A percentile compares a stretch with the other conserved stretches of the same genome.
Conservation (phyloP, 768 basidiomycete species). For the Mrakia blollopis region DNA sequence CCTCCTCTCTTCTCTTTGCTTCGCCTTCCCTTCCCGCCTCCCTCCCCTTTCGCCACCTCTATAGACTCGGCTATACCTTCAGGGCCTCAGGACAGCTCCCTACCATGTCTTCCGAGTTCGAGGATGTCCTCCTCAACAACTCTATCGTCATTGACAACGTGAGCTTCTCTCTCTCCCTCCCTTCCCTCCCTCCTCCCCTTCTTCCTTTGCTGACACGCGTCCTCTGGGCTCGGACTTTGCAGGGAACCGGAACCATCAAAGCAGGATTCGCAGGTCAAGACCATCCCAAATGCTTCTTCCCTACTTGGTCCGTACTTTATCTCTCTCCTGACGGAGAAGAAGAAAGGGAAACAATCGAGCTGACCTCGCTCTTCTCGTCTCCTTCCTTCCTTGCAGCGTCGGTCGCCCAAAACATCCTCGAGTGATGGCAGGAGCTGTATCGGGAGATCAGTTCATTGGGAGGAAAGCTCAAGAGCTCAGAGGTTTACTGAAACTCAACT, state of each 20-base stretch:
- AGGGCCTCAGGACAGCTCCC: background rate
- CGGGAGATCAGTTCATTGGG: slow-evolving; percentile 95
- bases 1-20: background rate
- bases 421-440: slow-evolving; percentile 90
- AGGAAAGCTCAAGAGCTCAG: slow-evolving; percentile 90
- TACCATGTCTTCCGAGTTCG: slow-evolving; percentile 25
- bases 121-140: slow-evolving; percentile 33
- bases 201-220: background rate
- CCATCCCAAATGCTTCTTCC: slow-evolving; percentile 98
- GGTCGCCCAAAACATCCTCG: slow-evolving; percentile 95
- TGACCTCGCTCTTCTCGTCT: background rate
- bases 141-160: slow-evolving; percentile 92
- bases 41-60: background rate
- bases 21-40: background rate
- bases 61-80: background rate
- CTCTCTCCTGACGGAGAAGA: background rate
- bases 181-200: slow-evolving; percentile 5
- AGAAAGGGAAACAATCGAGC: background rate
- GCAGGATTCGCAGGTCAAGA: slow-evolving; percentile 99
- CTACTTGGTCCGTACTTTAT: slow-evolving; percentile 94
- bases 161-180: slow-evolving; percentile 40
- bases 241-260: slow-evolving; percentile 98
- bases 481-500: slow-evolving; percentile 94
- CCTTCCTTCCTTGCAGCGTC: slow-evolving; percentile 57
- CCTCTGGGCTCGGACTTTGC: slow-evolving; percentile 20